Base-by-base conservation (phyloP, 805 yeast species). In the Wickerhamiella domercqiae region DNA sequence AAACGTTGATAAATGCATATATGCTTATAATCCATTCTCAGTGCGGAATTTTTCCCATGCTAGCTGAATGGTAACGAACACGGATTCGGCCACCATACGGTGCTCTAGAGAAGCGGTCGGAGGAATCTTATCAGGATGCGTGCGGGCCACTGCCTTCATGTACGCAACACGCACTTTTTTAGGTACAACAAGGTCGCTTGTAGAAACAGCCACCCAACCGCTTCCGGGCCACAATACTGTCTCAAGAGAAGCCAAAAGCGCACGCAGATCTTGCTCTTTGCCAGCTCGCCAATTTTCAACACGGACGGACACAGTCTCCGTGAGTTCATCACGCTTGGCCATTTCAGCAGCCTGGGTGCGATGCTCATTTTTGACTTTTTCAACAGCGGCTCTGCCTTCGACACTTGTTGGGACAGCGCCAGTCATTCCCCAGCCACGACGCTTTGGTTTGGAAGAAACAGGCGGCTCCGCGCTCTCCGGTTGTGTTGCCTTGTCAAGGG, bases 21-120 rank as follows among this genome's bases (percentile, higher is more conserved):
- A 26, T 16, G 3, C 19, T 29, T 35, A 47, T 31, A 47, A n/a
- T 14, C 37, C 37, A 26, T 49, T 50, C 24, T 41, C 46, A 18
- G 35, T 60, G 50, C 77, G 79, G 55, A 83, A 84, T 16, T 56
- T 59, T 47, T 82, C 96, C 97, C 99, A 90, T 2, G 96, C 84
- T 47, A 73, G 70, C 56, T 84, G 87, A 43, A 90, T 62, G 0
- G 75, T 66, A 29, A 84, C 78, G 53, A 90, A 90, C 0, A 87
- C 87, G 18, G 73, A 74, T 48, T 86, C 87, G 13, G 96, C 90
- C 33, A 87, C 66, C 76, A 87, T 70, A 53, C 78, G 76, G 39
- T 72, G 71, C 49, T 83, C 93, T 4, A 74, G 62, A 5, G 75
- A 61, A 2, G 77, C 71, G 17, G 59, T 56, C n/a, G 59, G 52